Evolutionary conservation across 345 rosid genomes (phyloP).

Genomic region (Corchorus olitorius): DNA sequence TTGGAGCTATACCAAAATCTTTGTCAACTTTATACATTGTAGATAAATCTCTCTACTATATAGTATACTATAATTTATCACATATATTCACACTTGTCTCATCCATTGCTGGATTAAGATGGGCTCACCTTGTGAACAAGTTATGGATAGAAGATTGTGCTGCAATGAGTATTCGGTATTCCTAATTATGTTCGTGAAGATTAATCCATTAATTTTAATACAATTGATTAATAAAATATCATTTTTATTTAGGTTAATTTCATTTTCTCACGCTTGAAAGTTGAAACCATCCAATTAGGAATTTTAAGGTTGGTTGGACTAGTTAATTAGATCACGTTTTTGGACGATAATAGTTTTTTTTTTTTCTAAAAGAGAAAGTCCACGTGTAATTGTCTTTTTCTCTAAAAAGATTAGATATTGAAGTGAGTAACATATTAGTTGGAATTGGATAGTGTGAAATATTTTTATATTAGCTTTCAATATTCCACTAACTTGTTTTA

Average conservation of each 20-base stretch:
- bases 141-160: not conserved
- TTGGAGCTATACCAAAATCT: not conserved
- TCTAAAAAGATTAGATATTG: too few species aligned
- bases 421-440: too few species aligned
- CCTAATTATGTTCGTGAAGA: too few species aligned
- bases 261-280: too few species aligned
- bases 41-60: not conserved
- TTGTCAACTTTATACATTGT: not conserved
- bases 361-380: not conserved
- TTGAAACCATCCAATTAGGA: not conserved
- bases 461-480: not conserved
- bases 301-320: not conserved
- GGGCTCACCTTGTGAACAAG: not conserved
- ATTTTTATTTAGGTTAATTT: too few species aligned
- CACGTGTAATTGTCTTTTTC: not conserved
- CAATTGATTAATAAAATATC: too few species aligned
- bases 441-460: not conserved
- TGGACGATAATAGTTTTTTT: too few species aligned
- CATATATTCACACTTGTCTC: not conserved
- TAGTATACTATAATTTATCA: too few species aligned
- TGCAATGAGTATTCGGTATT: not conserved
- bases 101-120: not conserved
- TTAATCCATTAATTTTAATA: too few species aligned
- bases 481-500: constrained; percentile 3
- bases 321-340: too few species aligned